Evolutionary conservation across 164 flowering plant genomes (phyloP).

Genomic region (Buxus sempervirens): DNA sequence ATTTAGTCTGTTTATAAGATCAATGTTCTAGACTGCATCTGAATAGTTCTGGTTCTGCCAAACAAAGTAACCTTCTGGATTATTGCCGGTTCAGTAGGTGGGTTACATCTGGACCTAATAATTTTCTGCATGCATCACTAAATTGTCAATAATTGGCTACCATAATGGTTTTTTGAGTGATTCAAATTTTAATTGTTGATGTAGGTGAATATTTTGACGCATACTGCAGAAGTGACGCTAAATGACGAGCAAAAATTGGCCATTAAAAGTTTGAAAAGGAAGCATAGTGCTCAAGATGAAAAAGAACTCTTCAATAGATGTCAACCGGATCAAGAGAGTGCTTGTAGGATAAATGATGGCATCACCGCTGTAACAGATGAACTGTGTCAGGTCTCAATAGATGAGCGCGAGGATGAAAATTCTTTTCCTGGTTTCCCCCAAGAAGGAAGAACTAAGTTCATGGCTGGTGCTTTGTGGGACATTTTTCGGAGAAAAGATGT

Average conservation of each 20-base stretch:
- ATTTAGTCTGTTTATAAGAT: too few species aligned
- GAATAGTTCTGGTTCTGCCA: too few species aligned
- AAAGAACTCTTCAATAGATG: conserved; percentile 23
- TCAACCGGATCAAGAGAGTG: not conserved
- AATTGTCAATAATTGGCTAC: not conserved
- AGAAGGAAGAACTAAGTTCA: conserved; percentile 15
- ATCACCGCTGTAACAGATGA: not conserved
- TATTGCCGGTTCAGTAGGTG: too few species aligned
- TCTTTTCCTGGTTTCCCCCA: conserved; percentile 14
- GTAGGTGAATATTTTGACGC: conserved; percentile 83
- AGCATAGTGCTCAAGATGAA: conserved; percentile 59
- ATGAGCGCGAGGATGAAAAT: not conserved
- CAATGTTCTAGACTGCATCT: not conserved
- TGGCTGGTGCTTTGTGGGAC: conserved; percentile 71
- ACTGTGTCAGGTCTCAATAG: not conserved
- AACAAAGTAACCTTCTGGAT: too few species aligned
- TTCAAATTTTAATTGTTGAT: conserved; percentile 1
- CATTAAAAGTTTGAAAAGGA: conserved; percentile 39
- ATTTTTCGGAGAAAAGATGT: conserved; percentile 69
- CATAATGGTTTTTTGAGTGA: not conserved
- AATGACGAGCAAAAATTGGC: conserved; percentile 36
- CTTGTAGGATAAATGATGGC: not conserved
- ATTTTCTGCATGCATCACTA: too few species aligned
- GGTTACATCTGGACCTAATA: too few species aligned
- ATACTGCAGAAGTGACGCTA: conserved; percentile 53